A percentile compares a stretch with the other conserved stretches of the same genome.
Evolutionary conservation across 169 alveolate species (phyloP).

Genomic region (Amoebophrya sp.): DNA sequence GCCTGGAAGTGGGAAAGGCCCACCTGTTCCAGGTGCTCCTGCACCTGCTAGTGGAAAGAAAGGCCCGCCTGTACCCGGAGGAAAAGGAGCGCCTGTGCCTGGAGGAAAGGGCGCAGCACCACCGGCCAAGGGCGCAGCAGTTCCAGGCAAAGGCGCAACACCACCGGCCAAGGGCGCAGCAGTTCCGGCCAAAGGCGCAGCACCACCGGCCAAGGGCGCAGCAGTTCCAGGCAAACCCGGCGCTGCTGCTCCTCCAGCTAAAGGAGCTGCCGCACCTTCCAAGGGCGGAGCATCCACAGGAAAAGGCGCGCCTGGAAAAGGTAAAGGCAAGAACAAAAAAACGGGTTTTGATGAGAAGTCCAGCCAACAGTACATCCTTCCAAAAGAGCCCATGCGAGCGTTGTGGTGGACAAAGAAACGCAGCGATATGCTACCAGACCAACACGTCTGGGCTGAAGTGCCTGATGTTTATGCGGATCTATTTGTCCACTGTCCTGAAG

Average conservation of each 20-base stretch:
- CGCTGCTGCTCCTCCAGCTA: background rate
- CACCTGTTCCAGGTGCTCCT: background rate
- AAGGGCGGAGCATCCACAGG: background rate
- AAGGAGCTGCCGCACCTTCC: background rate
- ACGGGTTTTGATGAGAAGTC: background rate
- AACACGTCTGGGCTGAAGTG: background rate
- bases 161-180: background rate
- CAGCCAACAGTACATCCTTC: background rate
- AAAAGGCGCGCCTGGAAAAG: background rate
- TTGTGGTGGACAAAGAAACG: background rate
- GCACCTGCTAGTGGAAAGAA: background rate
- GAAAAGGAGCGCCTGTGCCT: background rate
- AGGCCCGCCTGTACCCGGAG: background rate
- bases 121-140: background rate
- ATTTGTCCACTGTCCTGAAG: background rate
- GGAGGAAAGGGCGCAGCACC: background rate
- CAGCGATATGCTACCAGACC: background rate
- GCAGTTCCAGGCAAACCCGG: background rate
- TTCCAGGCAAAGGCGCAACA: background rate
- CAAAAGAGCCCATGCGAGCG: background rate
- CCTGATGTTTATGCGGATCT: background rate
- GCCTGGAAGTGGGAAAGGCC: background rate
- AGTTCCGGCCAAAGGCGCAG: background rate
- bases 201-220: background rate
- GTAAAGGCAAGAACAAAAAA: background rate